phyloP scores from a whole-genome alignment of 2,329 filamentous ascomycete genomes.

The Ophiocordyceps camponoti-leonardi region DNA sequence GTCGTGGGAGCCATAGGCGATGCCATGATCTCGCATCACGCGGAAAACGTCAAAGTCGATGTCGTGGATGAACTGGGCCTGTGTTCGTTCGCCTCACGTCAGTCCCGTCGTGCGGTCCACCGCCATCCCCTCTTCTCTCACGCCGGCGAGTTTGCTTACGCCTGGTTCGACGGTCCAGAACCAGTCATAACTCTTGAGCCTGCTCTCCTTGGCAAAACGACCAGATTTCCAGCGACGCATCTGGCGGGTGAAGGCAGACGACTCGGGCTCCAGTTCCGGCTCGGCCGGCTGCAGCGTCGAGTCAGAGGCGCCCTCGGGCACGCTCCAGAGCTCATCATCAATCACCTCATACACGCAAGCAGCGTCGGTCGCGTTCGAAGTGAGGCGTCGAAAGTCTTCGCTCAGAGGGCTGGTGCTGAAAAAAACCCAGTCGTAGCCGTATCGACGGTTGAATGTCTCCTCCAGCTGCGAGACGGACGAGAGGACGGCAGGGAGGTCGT shows the following conservation, averaged over 20 bases:
- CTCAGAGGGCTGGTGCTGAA: constrained; percentile 70
- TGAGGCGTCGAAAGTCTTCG: constrained; percentile 55
- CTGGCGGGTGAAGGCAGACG: constrained; percentile 18
- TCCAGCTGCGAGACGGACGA: constrained; percentile 37
- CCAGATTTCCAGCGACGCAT: constrained; percentile 75
- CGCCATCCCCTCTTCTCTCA: background rate
- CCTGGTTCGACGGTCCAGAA: constrained; percentile 45
- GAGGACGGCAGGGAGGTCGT: constrained; percentile 13
- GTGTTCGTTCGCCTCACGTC: background rate
- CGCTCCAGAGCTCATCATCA: constrained; percentile 58
- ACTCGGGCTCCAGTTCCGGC: background rate
- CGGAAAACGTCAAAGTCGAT: constrained; percentile 76
- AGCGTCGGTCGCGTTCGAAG: constrained; percentile 51
- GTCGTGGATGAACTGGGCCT: constrained; percentile 37
- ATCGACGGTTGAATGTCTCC: constrained; percentile 53
- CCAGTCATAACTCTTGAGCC: constrained; percentile 42
- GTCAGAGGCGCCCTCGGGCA: constrained; percentile 35
- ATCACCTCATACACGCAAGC: constrained; percentile 57
- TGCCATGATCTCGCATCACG: constrained; percentile 70
- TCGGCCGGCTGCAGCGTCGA: background rate
- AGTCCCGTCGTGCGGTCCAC: background rate
- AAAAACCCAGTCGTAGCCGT: constrained; percentile 79
- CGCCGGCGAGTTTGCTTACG: constrained; percentile 20
- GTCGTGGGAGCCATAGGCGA: constrained; percentile 52
- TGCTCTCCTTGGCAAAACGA: constrained; percentile 63